Base-by-base conservation (phyloP, 805 yeast genomes). In the Hanseniaspora lindneri region DNA sequence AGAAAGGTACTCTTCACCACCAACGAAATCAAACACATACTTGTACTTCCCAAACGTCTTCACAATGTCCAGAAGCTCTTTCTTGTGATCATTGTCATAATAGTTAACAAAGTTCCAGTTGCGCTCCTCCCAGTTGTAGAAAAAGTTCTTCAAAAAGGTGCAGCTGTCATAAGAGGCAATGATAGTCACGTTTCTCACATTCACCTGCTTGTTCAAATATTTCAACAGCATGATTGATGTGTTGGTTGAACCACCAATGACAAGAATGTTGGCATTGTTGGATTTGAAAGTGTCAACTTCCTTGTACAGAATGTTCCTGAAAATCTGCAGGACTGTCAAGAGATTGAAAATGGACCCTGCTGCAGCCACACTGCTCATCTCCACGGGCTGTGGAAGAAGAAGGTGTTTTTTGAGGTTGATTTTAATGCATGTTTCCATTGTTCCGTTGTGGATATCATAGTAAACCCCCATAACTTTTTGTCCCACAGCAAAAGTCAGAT, bases 211-310 rank as follows among this genome's bases (percentile, higher is more conserved):
- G 14, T 62, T 54, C 58, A 64, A 57, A 40, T 54, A 54, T 43
- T 56, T 55, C 33, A 64, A 51, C 7, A 65, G 64, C 51, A 59
- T 61, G 32, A 60, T 54, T 4, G 62, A 51, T 41, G 60, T 62
- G 56, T 56, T 52, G 13, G 94, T 75, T 2, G 84, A 78, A 16
- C 83, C 94, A 47, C 95, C 95, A 52, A 83, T 69, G 36, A 86
- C 67, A 40, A 83, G 66, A 2, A 84, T 73, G 49, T 71, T 73
- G 1, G 76, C 63, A 9, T 67, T 66, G 33, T 67, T 68, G 4
- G 73, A 56, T 40, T 14, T 41, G 21, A 41, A 40, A 6, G 36
- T 21, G 17, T 46, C 44, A 19, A 46, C 55, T 57, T 53, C 53
- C 43, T 53, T 58, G 44, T 35, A 63, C 40, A 32, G 51, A 54